Conservation (phyloP, 2,329 filamentous ascomycete species). For the Cordyceps fumosorosea region DNA sequence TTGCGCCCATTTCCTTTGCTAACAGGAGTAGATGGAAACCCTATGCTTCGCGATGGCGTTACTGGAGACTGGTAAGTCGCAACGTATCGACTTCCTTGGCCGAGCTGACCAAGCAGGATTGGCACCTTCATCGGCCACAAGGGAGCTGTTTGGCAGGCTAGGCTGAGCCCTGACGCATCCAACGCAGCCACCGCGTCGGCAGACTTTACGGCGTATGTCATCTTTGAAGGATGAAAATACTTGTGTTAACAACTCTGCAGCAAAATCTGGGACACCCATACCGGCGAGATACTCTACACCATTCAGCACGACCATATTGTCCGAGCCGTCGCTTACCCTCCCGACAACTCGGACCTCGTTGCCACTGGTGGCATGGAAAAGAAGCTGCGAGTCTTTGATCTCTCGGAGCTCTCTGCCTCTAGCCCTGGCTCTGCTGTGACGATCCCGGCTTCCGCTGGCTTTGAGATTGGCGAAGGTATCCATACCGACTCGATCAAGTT, state of each 20-base stretch:
- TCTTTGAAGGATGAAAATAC: neutral
- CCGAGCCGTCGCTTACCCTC: slow-evolving; percentile 82
- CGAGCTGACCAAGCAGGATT: slow-evolving; percentile 67
- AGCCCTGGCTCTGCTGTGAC: slow-evolving; percentile 35
- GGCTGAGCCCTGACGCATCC: slow-evolving; percentile 79
- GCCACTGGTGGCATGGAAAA: slow-evolving; percentile 95
- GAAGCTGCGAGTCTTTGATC: slow-evolving; percentile 88
- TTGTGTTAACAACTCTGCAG: slow-evolving; percentile 41
- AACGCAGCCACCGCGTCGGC: slow-evolving; percentile 90
- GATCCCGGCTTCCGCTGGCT: slow-evolving; percentile 57
- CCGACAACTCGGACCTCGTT: slow-evolving; percentile 73
- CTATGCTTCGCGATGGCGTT: slow-evolving; percentile 93
- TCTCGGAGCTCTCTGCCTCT: slow-evolving; percentile 52
- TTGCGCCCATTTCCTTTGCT: slow-evolving; percentile 15
- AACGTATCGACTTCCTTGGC: slow-evolving; percentile 13
- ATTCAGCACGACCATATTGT: slow-evolving; percentile 94
- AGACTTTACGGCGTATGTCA: slow-evolving; percentile 81
- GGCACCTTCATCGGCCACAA: slow-evolving; percentile 98
- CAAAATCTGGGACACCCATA: slow-evolving; percentile 96
- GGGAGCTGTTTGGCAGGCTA: slow-evolving; percentile 93
- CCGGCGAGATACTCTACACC: slow-evolving; percentile 79
- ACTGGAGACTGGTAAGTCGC: slow-evolving; percentile 78
- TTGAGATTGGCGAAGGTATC: slow-evolving; percentile 79
- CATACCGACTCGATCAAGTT: slow-evolving; percentile 91
- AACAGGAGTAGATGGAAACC: slow-evolving; percentile 72